phyloP scores from a whole-genome alignment of 2,329 filamentous ascomycete genomes.

The Fusarium begoniae region DNA sequence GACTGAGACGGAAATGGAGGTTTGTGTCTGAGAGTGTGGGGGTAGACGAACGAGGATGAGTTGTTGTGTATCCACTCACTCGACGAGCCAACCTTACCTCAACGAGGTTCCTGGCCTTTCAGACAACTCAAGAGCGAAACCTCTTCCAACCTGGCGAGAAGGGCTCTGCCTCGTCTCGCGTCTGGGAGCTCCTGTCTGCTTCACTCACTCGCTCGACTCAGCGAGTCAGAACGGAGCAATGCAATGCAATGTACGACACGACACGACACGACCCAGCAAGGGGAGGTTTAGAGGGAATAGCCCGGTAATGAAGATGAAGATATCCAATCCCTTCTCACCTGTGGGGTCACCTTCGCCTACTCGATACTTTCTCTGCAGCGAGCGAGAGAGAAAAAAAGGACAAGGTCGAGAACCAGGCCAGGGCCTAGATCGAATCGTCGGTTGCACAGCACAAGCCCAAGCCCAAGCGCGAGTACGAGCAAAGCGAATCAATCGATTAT shows the following conservation, averaged over 20 bases:
- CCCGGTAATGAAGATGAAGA: constrained; percentile 2
- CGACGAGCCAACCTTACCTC: neutral
- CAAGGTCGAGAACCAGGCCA: neutral
- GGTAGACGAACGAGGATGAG: constrained; percentile 13
- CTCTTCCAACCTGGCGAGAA: neutral
- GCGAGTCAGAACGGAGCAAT: constrained; percentile 5
- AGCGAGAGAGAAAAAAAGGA: neutral
- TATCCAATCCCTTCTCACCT: neutral
- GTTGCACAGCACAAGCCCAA: constrained; percentile 6
- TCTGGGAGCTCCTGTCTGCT: neutral
- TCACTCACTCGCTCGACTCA: neutral
- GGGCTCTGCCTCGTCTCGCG: neutral
- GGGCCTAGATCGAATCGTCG: constrained; percentile 18
- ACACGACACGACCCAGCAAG: neutral
- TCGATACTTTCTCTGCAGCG: neutral
- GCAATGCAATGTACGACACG: neutral
- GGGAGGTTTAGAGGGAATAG: neutral
- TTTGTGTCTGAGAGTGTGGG: constrained; percentile 20
- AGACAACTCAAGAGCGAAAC: neutral
- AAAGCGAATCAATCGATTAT: neutral
- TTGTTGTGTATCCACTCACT: constrained; percentile 23
- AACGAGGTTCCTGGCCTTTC: neutral
- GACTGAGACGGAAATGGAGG: constrained; percentile 4
- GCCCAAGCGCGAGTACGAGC: neutral
- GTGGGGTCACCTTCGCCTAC: neutral